Evolutionary conservation across 1,284 basidiomycete species (phyloP), one percentile per base, ranked within the genome.

Genomic region (Ustilago trichophora): DNA sequence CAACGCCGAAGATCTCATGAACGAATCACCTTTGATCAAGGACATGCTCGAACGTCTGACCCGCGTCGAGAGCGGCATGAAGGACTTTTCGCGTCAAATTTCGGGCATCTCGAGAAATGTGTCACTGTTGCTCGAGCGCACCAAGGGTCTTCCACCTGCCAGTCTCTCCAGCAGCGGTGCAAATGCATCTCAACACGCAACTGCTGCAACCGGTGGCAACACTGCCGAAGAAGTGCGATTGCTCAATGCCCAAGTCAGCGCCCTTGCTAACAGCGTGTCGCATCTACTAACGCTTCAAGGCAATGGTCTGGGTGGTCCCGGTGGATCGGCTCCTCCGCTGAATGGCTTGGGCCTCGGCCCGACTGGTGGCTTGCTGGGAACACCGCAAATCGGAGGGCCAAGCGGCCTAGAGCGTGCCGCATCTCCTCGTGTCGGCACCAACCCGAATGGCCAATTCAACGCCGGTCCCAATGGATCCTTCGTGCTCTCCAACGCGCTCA

Each of bases 71-170:
- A 84, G 85, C 55, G 85, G 87, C 3, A 86, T 87, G 29, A 85
- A 87, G 37, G 88, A 92, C 72, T 88, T 92, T 42, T 88, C 89
- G 73, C 86, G 87, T 7, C 88, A 91, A 71, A 84, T 92, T 32
- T 84, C 84, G 7, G 89, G 91, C 73, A 84, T 93, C 40, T 86
- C 88, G 60, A 86, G 87, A 75, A 92, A 92, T 82, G 86, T 92
- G 49, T 87, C 88, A 76, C 76, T 91, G 12, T 84, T 92, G 47
- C 84, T 92, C 33, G 90, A 92, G 59, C 86, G 88, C 32, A 76
- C 71, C 40, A 60, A 63, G 41, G 51, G 35, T 21, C 50, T 69
- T 4, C 54, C 60, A 6, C 60, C 53, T 1, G 32, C 48, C 8
- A 66, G 58, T 38, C 67, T 70, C 16, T 58, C 54, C 19, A 52